Base-by-base conservation (phyloP, 306 rosid genomes). In the Lotus japonicus region DNA sequence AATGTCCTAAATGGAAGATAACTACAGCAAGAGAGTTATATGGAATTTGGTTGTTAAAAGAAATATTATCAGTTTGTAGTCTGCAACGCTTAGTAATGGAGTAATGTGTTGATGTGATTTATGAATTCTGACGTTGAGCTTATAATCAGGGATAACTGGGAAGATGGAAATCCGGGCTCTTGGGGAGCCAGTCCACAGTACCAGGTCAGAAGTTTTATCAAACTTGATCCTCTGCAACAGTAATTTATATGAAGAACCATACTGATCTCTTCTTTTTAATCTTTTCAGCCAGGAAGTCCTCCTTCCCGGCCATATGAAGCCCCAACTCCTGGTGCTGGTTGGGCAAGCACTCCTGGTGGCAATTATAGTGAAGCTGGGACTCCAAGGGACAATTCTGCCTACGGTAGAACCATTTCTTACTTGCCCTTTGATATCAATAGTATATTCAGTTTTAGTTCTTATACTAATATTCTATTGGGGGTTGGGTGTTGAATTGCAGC, bases 261-360 rank as follows among this genome's bases (percentile, higher is more conserved):
- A 26, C 16, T 65, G 17, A 58, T 51, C 17, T 48, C 36, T 61
- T 10, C 52, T 48, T 61, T 21, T 58, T 77, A 59, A 51, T 60
- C 3, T 14, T 48, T 71, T 78, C 90, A 95, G 97, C 89, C 95
- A 4, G 99, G 97, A 68, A 95, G 99, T 71, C 96, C 99, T 57
- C 85, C 92, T 76, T 87, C 95, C n/a, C 89, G 96, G 31, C 75
- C 85, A 5, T 88, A 90, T 36, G 99, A 95, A 88, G 97, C 99
- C 33, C 99, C 99, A 58, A 95, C 97, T 81, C 99, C 99, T 62
- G 97, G 99, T 81, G 87, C 97, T 64, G 97, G 92, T 77, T 95
- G 99, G 99, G 92, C 91, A 18, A 91, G 67, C 78, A 88, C 99
- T 58, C 95, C 99, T 2, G 86, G 96, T 61, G 99, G 97, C 58